phyloP scores from a whole-genome alignment of 2,329 filamentous ascomycete genomes.

The Rugonectria rugulosa region DNA sequence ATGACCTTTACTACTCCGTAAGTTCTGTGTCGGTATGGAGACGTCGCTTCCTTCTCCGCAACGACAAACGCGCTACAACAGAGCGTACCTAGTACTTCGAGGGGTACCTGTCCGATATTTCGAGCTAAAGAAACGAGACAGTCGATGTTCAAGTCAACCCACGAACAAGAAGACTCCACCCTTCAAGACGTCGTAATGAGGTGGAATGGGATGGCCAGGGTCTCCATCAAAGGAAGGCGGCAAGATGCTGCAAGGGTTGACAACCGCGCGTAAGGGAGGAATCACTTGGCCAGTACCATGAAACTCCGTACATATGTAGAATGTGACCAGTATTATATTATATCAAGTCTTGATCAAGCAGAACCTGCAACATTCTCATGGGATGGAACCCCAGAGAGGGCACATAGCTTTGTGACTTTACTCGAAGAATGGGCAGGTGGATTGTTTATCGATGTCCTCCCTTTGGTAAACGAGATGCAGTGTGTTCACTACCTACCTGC shows the following conservation, averaged over 20 bases:
- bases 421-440: no score
- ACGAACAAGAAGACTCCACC: slow-evolving; percentile 10
- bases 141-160: not conserved
- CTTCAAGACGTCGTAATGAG: slow-evolving; percentile 3
- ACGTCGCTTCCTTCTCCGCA: not conserved
- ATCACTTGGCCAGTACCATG: no score
- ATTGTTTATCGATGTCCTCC: no score
- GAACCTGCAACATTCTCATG: no score
- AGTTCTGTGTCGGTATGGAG: not conserved
- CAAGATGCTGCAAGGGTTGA: not conserved
- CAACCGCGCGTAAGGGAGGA: not conserved
- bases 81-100: slow-evolving; percentile 1
- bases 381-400: no score
- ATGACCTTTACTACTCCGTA: no score
- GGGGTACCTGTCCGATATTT: not conserved
- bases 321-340: no score
- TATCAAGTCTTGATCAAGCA: no score
- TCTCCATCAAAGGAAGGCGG: not conserved
- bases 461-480: no score
- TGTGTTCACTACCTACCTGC: no score
- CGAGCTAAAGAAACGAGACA: not conserved
- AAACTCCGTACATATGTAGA: no score
- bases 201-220: slow-evolving; percentile 6
- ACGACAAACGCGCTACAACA: not conserved
- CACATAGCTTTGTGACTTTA: no score